A percentile compares a stretch with the other conserved stretches of the same genome.
Evolutionary conservation across 1,284 basidiomycete species (phyloP).

Genomic region (Malassezia furfur): DNA sequence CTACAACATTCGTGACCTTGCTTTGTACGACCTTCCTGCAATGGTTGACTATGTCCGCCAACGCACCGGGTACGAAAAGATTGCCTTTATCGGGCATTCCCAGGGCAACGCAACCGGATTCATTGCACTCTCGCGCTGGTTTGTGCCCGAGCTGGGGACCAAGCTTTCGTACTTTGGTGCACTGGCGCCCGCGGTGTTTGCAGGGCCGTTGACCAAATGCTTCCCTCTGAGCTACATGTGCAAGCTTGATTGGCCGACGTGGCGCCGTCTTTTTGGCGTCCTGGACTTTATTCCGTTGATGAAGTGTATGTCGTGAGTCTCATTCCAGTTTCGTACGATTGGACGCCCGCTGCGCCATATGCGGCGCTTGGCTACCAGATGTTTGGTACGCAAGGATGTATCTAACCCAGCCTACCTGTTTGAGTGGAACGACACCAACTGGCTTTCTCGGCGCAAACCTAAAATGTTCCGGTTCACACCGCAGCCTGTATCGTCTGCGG

Average conservation of each 20-base stretch:
- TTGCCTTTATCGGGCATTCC: constrained; percentile 56
- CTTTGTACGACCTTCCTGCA: constrained; percentile 58
- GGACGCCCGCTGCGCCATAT: constrained; percentile 52
- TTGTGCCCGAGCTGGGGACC: constrained; percentile 55
- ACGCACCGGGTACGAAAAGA: constrained; percentile 56
- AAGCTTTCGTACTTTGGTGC: constrained; percentile 57
- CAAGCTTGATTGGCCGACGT: constrained; percentile 53
- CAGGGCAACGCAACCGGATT: constrained; percentile 55
- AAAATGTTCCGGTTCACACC: constrained; percentile 62
- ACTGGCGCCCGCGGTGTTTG: constrained; percentile 58
- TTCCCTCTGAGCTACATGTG: constrained; percentile 53
- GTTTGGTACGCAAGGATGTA: constrained; percentile 49
- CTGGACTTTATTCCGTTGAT: constrained; percentile 60
- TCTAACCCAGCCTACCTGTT: constrained; percentile 51
- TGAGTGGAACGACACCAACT: constrained; percentile 59
- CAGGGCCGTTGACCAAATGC: constrained; percentile 56
- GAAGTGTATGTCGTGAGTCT: constrained; percentile 46
- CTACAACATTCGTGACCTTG: constrained; percentile 58
- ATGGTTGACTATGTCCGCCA: constrained; percentile 56
- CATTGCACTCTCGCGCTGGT: constrained; percentile 51
- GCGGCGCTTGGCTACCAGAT: constrained; percentile 52
- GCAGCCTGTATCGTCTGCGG: constrained; percentile 55
- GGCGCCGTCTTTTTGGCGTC: constrained; percentile 57
- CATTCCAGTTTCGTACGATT: constrained; percentile 53
- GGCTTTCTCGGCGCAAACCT: constrained; percentile 53